phyloP scores from a whole-genome alignment of 2,329 filamentous ascomycete species.

The Ascochyta fabae region DNA sequence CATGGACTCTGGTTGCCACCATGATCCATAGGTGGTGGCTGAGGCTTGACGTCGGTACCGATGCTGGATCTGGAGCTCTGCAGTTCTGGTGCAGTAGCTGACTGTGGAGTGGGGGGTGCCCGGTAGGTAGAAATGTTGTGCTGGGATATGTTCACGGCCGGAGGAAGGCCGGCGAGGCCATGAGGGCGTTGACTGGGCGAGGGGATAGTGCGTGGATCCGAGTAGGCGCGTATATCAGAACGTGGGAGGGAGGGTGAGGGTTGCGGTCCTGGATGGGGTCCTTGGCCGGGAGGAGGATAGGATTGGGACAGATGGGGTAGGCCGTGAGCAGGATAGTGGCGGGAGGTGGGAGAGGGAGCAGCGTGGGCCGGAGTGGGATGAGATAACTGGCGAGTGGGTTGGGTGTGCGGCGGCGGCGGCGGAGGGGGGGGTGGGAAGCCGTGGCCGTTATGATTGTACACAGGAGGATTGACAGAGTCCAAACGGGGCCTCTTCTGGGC shows the following conservation, averaged over 20 bases:
- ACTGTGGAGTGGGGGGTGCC: constrained; percentile 41
- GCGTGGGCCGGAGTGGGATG: constrained; percentile 41
- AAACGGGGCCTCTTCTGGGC: constrained; percentile 49
- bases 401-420: constrained; percentile 38
- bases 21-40: constrained; percentile 45
- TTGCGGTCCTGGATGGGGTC: constrained; percentile 30
- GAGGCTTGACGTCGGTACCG: constrained; percentile 37
- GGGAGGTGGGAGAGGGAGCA: constrained; percentile 37
- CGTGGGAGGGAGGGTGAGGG: constrained; percentile 43
- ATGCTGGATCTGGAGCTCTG: constrained; percentile 36
- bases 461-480: constrained; percentile 44
- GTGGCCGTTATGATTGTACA: constrained; percentile 42
- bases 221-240: constrained; percentile 42
- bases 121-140: constrained; percentile 44
- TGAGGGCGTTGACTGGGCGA: constrained; percentile 45
- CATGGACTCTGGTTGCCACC: constrained; percentile 42
- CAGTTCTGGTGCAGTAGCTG: constrained; percentile 27
- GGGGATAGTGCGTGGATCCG: constrained; percentile 42
- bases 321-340: constrained; percentile 35
- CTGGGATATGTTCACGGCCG: constrained; percentile 43
- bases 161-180: constrained; percentile 40
- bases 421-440: constrained; percentile 40
- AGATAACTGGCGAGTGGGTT: constrained; percentile 37
- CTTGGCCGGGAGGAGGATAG: constrained; percentile 30
- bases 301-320: constrained; percentile 33